Evolutionary conservation across 176 grass and related monocot species (phyloP), one percentile per base, ranked within the genome.

Genomic region (Juncus effusus): DNA sequence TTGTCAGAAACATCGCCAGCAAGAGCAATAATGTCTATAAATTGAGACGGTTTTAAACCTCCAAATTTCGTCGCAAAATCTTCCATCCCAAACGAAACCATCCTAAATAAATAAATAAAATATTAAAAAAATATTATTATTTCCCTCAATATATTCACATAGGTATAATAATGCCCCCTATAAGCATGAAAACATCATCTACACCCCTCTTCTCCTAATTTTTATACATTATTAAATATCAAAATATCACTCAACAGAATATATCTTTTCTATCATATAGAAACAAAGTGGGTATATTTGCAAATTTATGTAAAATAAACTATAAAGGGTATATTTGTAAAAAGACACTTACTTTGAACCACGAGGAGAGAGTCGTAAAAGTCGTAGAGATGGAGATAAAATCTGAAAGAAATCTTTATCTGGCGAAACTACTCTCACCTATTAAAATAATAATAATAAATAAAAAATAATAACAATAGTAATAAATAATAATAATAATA

Each of bases 371-470:
- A 89, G 77, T 74, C 93, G 77, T 56, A 97, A 75, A 65, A 97
- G 63, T 73, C 93, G 88, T 54, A 97, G 65, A 59, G 87, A 92
- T 41, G 88, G 88, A 64, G 93, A 97, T 57, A 97, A 72, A 69
- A 97, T 88, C 81, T 97, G 93, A 78, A 97, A 97, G 80, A 97
- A 97, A 42, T 97, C 93, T 78, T 97, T 97, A 78, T 97, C 93
- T 66, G 93, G 88, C 68, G 93, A 97, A 64, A 97, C 93, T 80
- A 97, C 76, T 54, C 93, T 79, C 14, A 97, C 93, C 93, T 97
- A 57, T 64, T 15, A 82, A 42, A 63, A 67, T 35, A 50, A 13
- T 49, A 55, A 63, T 38, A 77, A 72, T 65, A 81, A 61, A 61
- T 61, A 36, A 66, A 66, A 51, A 49, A 13, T 51, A 51, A 53